These are phyloP conservation scores for Pseudozyma flocculosa DNA, from an alignment of 1,284 basidiomycete species.

Conservation along the genomic window DNA sequence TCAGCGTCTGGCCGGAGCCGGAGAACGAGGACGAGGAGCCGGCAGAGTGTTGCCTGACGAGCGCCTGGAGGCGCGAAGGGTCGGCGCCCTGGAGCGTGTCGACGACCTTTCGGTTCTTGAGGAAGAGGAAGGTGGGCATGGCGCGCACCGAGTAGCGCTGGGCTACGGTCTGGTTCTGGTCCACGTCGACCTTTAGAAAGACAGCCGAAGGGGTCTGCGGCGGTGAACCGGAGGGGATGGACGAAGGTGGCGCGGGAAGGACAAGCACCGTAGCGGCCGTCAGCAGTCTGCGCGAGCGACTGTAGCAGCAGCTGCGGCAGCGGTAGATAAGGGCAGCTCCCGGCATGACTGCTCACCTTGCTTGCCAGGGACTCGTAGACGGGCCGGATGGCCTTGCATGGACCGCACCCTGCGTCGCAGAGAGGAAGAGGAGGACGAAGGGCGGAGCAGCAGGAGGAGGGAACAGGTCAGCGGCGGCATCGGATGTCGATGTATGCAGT, in stretches of 20 bases:
- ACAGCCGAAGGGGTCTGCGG: slow-evolving; percentile 8
- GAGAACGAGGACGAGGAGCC: slow-evolving; percentile 27
- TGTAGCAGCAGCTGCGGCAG: too few relatives aligned
- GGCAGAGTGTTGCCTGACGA: slow-evolving; percentile 48
- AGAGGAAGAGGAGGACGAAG: background rate
- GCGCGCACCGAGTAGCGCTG: slow-evolving; percentile 59
- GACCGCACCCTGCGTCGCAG: slow-evolving; percentile 22
- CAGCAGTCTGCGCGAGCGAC: too few relatives aligned
- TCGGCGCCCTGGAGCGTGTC: slow-evolving; percentile 54
- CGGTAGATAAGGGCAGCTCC: too few relatives aligned
- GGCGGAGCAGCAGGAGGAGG: too few relatives aligned
- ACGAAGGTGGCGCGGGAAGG: background rate
- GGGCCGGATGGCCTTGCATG: slow-evolving; percentile 33
- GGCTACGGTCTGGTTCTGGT: slow-evolving; percentile 58
- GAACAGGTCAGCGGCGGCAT: too few relatives aligned
- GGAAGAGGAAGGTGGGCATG: slow-evolving; percentile 63
- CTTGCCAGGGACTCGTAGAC: slow-evolving; percentile 24
- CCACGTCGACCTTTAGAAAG: slow-evolving; percentile 60
- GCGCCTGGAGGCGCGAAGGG: slow-evolving; percentile 27
- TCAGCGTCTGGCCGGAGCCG: slow-evolving; percentile 34
- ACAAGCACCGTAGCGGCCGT: too few relatives aligned
- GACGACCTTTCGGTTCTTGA: slow-evolving; percentile 59
- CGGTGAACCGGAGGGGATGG: background rate
- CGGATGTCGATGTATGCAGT: background rate
- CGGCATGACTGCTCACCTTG: slow-evolving; percentile 22